Evolutionary conservation across 805 yeast species (phyloP), one percentile per base, ranked within the genome.

Genomic region (Scheffersomyces amazonensis): DNA sequence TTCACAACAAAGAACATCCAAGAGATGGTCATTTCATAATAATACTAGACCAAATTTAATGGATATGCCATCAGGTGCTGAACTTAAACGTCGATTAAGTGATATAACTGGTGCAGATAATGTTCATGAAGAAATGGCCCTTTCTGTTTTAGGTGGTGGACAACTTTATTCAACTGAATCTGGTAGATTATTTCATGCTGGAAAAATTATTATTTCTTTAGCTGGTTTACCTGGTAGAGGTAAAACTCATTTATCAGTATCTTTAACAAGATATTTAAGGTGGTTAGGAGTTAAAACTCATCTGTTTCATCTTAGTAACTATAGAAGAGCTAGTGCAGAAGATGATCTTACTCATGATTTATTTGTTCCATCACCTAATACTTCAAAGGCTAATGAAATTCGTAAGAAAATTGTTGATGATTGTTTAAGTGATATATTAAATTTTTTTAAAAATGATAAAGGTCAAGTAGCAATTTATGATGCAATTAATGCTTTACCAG

Each of bases 391-490:
- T 5, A 62, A 66, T 13, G 66, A 63, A 33, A 64, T 80, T 35
- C 76, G 95, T 35, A 69, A 71, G 28, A 64, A 72, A 44, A 75
- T 90, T 16, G 71, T 83, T 30, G 68, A 75, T 32, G 73, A 76
- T 28, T 87, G 95, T 49, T 58, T 85, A 27, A 64, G 64, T 33
- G 97, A 88, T 55, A 80, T 91, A 58, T 56, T 75, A 39, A 65
- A 69, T 17, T 89, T 86, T 52, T 88, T 87, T 60, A 75, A 77
- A 45, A 74, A 75, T 20, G 87, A 82, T 44, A 79, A 78, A 53
- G 98, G 98, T 9, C 99, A 93, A 64, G 87, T 93, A 22, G 99
- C 96, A 4, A 87, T 93, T 16, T 93, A 87, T 61, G 99, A 93
- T 62, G 98, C 98, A 0, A 85, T 93, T 35, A 93, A 93, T 58